Percentiles rank a stretch among this genome's conserved stretches.
Evolutionary conservation across 352 stramenopile genomes (phyloP).

Genomic region (Pythium dissotocum): DNA sequence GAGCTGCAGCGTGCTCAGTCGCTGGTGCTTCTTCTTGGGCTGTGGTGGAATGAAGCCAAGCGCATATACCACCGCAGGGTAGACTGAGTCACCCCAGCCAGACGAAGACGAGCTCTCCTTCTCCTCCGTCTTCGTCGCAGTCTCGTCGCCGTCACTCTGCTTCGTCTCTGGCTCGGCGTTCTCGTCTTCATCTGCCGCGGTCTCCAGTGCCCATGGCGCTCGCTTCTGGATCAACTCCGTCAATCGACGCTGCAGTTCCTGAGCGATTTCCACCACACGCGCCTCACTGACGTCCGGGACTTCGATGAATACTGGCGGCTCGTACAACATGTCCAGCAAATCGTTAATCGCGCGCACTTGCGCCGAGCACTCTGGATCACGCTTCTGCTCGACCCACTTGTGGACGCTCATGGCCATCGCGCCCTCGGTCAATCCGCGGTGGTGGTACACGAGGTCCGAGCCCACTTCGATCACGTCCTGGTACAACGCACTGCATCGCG

Average conservation of each 20-base stretch:
- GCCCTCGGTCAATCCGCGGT: constrained; percentile 71
- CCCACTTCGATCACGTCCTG: constrained; percentile 87
- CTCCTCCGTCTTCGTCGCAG: constrained; percentile 13
- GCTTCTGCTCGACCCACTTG: constrained; percentile 81
- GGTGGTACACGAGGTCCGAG: constrained; percentile 82
- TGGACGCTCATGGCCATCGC: constrained; percentile 88
- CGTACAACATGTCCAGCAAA: constrained; percentile 62
- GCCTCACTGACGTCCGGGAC: constrained; percentile 55
- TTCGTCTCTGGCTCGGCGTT: constrained; percentile 16
- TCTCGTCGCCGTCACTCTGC: constrained; percentile 14
- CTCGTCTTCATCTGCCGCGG: constrained; percentile 27
- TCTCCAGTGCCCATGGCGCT: constrained; percentile 63
- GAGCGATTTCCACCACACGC: constrained; percentile 46
- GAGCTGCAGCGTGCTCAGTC: constrained; percentile 79
- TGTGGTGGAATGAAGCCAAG: constrained; percentile 64
- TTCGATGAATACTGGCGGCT: constrained; percentile 66
- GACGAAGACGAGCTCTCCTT: constrained; percentile 7
- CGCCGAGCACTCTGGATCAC: constrained; percentile 62
- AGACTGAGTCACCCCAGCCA: constrained; percentile 58
- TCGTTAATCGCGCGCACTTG: constrained; percentile 82
- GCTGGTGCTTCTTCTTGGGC: constrained; percentile 44
- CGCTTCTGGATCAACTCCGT: constrained; percentile 48
- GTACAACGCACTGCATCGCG: constrained; percentile 70
- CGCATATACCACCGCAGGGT: constrained; percentile 67
- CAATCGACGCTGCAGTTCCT: constrained; percentile 45